Evolutionary conservation across 2,329 filamentous ascomycete genomes (phyloP).

Genomic region (Aciculosporium take): DNA sequence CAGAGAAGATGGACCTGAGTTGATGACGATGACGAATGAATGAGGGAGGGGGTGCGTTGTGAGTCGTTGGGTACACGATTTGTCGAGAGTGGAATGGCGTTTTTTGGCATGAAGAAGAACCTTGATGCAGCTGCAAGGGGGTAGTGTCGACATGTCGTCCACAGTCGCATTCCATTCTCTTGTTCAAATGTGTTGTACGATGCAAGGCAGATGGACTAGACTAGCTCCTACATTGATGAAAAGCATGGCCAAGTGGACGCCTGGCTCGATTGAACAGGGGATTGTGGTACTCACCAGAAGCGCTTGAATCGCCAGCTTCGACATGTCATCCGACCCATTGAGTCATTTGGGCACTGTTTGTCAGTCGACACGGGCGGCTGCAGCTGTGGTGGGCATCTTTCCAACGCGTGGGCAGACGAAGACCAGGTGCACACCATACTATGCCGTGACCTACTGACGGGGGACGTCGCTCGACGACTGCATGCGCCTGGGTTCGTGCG

Average conservation of each 20-base stretch:
- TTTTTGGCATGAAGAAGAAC: slow-evolving; percentile 11
- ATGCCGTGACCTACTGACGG: too few species aligned
- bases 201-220: slow-evolving; percentile 13
- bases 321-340: too few species aligned
- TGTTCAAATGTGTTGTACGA: slow-evolving; percentile 9
- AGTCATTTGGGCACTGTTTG: not conserved
- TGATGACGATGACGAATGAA: slow-evolving; percentile 14
- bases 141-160: not conserved
- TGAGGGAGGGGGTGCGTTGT: slow-evolving; percentile 1
- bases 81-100: slow-evolving; percentile 17
- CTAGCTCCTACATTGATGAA: not conserved
- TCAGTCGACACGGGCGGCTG: not conserved
- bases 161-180: not conserved
- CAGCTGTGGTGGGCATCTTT: not conserved
- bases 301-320: not conserved
- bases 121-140: not conserved
- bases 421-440: too few species aligned
- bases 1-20: slow-evolving; percentile 32
- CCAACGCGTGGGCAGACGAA: not conserved
- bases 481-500: too few species aligned
- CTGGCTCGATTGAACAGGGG: too few species aligned
- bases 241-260: not conserved
- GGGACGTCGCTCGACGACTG: too few species aligned
- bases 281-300: not conserved
- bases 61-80: too few species aligned